These are phyloP conservation scores for Thielaviopsis ethacetica DNA, from an alignment of 2,329 filamentous ascomycete species.

Conservation along the genomic window DNA sequence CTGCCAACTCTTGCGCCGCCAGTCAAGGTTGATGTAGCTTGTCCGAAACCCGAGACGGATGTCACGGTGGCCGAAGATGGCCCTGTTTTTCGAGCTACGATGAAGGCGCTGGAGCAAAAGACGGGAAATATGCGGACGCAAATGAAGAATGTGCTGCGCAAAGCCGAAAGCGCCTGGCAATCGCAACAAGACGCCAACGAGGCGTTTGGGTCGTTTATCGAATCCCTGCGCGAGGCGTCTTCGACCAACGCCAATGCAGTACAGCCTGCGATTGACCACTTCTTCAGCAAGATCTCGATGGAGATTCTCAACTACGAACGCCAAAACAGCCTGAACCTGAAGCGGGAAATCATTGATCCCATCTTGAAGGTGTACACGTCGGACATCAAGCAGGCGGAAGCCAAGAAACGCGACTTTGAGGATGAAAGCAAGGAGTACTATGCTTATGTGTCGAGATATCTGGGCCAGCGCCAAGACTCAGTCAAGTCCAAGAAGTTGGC, in stretches of 20 bases:
- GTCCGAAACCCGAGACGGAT: constrained; percentile 72
- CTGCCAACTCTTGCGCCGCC: constrained; percentile 16
- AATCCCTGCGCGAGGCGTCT: constrained; percentile 72
- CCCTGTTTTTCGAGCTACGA: constrained; percentile 86
- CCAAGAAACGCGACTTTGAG: constrained; percentile 95
- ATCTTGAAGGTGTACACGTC: constrained; percentile 80
- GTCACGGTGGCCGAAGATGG: constrained; percentile 77
- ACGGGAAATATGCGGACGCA: constrained; percentile 83
- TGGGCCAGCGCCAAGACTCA: constrained; percentile 91
- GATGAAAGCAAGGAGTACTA: constrained; percentile 99
- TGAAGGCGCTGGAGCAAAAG: constrained; percentile 92
- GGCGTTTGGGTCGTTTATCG: constrained; percentile 65
- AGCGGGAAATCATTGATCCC: constrained; percentile 89
- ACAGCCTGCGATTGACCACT: constrained; percentile 92
- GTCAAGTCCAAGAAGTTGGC: constrained; percentile 93
- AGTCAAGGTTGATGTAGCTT: constrained; percentile 76
- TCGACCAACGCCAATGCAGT: constrained; percentile 88
- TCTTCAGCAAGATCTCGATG: constrained; percentile 90
- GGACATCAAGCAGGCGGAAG: constrained; percentile 94
- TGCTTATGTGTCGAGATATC: constrained; percentile 80
- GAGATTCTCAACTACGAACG: constrained; percentile 81
- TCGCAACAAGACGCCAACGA: constrained; percentile 77
- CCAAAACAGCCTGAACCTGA: constrained; percentile 67
- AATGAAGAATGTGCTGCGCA: constrained; percentile 92
- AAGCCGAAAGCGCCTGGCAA: constrained; percentile 72